These are phyloP conservation scores for Arthromyces matolae DNA, from an alignment of 768 basidiomycete species.

Conservation along the genomic window DNA sequence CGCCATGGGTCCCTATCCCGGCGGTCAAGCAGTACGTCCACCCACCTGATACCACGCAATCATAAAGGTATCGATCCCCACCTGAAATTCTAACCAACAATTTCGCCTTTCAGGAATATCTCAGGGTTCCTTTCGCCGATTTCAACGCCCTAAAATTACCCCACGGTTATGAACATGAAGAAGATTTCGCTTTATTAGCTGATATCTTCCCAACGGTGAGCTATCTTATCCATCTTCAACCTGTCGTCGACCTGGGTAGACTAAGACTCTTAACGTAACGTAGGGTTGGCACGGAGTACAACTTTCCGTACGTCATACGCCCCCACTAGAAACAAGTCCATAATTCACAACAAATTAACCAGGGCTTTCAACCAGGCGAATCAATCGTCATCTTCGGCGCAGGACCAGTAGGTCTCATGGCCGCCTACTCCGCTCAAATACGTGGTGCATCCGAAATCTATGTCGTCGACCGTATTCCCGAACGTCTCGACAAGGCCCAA, in stretches of 20 bases:
- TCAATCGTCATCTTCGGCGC: constrained; percentile 52
- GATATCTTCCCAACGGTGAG: constrained; percentile 55
- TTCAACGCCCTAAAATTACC: constrained; percentile 53
- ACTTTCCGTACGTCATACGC: constrained; percentile 32
- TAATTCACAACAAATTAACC: not conserved
- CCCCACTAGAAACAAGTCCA: not conserved
- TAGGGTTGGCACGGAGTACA: constrained; percentile 53
- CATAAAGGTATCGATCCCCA: too few species aligned
- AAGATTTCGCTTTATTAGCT: constrained; percentile 51
- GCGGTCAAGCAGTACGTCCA: constrained; percentile 44
- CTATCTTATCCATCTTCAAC: not conserved
- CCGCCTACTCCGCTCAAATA: constrained; percentile 50
- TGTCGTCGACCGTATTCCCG: constrained; percentile 53
- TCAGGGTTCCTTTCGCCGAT: constrained; percentile 54
- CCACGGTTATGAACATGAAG: constrained; percentile 49
- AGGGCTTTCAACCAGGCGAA: constrained; percentile 51
- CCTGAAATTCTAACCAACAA: too few species aligned
- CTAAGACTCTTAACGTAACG: not conserved
- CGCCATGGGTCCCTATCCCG: constrained; percentile 53
- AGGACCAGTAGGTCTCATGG: constrained; percentile 55
- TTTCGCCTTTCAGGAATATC: constrained; percentile 41
- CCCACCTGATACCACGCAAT: not conserved
- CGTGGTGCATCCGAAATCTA: constrained; percentile 52
- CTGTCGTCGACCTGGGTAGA: not conserved
- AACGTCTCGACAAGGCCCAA: constrained; percentile 48